Percentiles rank a stretch among this genome's conserved stretches.
phyloP scores from a whole-genome alignment of 495 filamentous ascomycete species.

The Trichoderma virens region DNA sequence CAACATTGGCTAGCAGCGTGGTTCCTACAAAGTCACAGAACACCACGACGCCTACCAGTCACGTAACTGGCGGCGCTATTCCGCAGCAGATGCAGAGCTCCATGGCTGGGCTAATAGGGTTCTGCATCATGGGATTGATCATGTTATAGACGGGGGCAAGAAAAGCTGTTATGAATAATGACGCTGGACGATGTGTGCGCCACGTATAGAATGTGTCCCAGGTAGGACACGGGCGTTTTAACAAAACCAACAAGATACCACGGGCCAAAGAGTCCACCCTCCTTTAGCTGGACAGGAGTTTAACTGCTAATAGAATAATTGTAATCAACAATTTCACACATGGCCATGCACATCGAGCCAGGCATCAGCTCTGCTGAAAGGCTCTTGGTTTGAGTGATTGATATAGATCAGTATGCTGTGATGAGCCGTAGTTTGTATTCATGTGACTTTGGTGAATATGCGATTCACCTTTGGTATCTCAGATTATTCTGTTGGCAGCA shows the following conservation, averaged over 20 bases:
- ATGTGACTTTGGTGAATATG: background rate
- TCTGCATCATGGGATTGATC: constrained; percentile 10
- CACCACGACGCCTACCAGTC: constrained; percentile 6
- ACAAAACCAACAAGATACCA: constrained; percentile 8
- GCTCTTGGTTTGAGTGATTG: background rate
- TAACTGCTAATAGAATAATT: constrained; percentile 4
- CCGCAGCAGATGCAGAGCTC: constrained; percentile 9
- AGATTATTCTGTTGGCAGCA: background rate
- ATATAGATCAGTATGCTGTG: background rate
- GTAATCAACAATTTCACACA: background rate
- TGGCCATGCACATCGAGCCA: background rate
- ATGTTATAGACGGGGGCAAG: background rate
- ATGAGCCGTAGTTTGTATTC: background rate
- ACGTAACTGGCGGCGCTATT: background rate
- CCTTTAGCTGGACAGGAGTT: background rate
- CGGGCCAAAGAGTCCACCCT: background rate
- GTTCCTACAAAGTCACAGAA: constrained; percentile 7
- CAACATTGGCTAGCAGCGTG: background rate
- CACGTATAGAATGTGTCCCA: background rate
- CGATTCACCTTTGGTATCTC: background rate
- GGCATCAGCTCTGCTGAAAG: background rate
- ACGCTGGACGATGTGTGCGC: constrained; percentile 6
- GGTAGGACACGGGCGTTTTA: constrained; percentile 3
- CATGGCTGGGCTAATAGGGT: constrained; percentile 12
- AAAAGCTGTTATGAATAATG: constrained; percentile 7